Evolutionary conservation across 1,284 basidiomycete species (phyloP), one percentile per base, ranked within the genome.

Genomic region (Trichosporon coremiiforme): DNA sequence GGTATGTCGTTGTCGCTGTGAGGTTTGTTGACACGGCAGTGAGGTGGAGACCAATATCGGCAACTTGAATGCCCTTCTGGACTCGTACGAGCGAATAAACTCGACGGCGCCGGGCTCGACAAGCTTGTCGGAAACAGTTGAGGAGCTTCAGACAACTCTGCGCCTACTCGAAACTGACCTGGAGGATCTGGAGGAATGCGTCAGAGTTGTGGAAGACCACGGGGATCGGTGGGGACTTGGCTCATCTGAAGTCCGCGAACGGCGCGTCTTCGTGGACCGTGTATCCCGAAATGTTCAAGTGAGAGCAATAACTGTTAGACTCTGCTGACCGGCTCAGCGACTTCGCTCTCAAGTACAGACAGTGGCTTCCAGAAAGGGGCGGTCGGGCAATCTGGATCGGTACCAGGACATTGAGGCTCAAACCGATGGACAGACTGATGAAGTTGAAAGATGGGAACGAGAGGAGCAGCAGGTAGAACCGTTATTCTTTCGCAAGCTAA

Each of bases 111-210:
- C 60, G 15, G 66, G 57, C 31, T 55, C 60, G 0, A 47, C 55
- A 4, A 64, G 68, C 5, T 31, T 74, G 1, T 35, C 33, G 15
- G 78, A 79, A 60, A 77, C 77, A 7, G 71, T 71, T 15, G 75
- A 80, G 7, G 82, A 95, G 89, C 84, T 95, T 65, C 89, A 89
- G 79, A 89, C 89, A 0, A 91, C 91, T 1, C 86, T 96, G 10
- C 86, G 88, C 1, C 84, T 90, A 0, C 84, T 96, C 36, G 91
- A 94, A 78, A 89, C 91, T 0, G 94, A 95, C 83, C 79, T 95
- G 31, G 91, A 94, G 71, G 93, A 94, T 77, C 83, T 96, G 22
- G 93, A 95, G 67, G 92, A 94, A 78, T 93, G 92, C 75, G 93
- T 96, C 33, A 89, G 88, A 87, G 91, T 92, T 5, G 93, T 95